These are phyloP conservation scores for Coriolopsis trogii DNA, from an alignment of 1,284 basidiomycete genomes.

Conservation along the genomic window DNA sequence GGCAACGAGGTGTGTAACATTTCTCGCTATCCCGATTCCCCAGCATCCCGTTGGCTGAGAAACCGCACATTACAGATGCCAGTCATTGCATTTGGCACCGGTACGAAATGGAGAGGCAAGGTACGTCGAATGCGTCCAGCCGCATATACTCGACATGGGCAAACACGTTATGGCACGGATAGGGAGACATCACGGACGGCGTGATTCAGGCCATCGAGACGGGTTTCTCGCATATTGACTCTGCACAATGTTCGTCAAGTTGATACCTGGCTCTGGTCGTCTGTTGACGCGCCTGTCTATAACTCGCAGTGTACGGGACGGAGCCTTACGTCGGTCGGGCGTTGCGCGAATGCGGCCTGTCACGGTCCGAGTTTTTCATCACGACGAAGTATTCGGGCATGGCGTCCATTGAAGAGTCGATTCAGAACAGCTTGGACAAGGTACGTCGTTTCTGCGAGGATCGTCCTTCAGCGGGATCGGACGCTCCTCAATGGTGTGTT, in stretches of 20 bases:
- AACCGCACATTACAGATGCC: slow-evolving; percentile 27
- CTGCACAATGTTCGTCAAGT: slow-evolving; percentile 35
- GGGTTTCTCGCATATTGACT: slow-evolving; percentile 39
- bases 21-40: background rate
- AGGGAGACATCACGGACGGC: slow-evolving; percentile 35
- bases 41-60: background rate
- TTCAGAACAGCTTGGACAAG: slow-evolving; percentile 58
- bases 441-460: slow-evolving; percentile 44
- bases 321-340: slow-evolving; percentile 42
- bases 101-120: slow-evolving; percentile 37
- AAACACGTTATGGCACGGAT: too few species aligned
- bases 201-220: slow-evolving; percentile 38
- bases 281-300: background rate
- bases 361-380: slow-evolving; percentile 38
- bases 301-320: slow-evolving; percentile 38
- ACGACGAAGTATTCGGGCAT: slow-evolving; percentile 62
- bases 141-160: slow-evolving; percentile 6
- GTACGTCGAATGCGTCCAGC: slow-evolving; percentile 14
- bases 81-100: slow-evolving; percentile 35
- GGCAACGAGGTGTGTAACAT: slow-evolving; percentile 28
- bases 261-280: background rate
- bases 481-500: too few species aligned
- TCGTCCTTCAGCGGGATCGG: too few species aligned
- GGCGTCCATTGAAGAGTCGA: slow-evolving; percentile 54
- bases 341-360: slow-evolving; percentile 37